A percentile compares a stretch with the other conserved stretches of the same genome.
phyloP scores from a whole-genome alignment of 148 eudicot species.

The Cornus suecica region DNA sequence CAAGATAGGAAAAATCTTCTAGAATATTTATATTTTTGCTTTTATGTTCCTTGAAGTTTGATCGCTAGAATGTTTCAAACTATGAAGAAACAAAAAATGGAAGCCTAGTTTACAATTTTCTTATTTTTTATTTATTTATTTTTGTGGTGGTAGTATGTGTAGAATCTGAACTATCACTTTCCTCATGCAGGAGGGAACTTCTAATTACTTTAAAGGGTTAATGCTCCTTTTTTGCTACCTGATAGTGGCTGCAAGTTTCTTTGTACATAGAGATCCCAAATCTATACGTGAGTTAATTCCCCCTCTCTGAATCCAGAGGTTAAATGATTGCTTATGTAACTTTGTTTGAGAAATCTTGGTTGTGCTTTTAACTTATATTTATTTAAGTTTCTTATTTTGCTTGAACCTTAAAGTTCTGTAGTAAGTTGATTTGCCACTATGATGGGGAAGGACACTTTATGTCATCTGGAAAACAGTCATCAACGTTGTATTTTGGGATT shows the following conservation, averaged over 20 bases:
- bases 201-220: constrained; percentile 45
- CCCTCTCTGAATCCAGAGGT: no score
- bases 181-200: constrained; percentile 44
- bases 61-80: not conserved
- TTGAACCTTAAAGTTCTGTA: not conserved
- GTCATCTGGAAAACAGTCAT: not conserved
- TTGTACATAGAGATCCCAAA: constrained; percentile 39
- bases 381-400: not conserved
- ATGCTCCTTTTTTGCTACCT: constrained; percentile 48
- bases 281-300: constrained; percentile 23
- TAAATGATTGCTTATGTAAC: not conserved
- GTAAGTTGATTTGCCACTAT: not conserved
- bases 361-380: not conserved
- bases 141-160: no score
- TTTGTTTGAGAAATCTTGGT: not conserved
- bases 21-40: not conserved
- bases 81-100: not conserved
- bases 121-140: not conserved
- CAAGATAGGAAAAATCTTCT: not conserved
- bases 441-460: not conserved
- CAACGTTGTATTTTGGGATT: not conserved
- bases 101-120: not conserved
- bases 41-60: not conserved
- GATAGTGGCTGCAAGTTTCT: constrained; percentile 49
- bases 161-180: not conserved